Evolutionary conservation across 768 basidiomycete genomes (phyloP).

Genomic region (Naganishia onofrii): DNA sequence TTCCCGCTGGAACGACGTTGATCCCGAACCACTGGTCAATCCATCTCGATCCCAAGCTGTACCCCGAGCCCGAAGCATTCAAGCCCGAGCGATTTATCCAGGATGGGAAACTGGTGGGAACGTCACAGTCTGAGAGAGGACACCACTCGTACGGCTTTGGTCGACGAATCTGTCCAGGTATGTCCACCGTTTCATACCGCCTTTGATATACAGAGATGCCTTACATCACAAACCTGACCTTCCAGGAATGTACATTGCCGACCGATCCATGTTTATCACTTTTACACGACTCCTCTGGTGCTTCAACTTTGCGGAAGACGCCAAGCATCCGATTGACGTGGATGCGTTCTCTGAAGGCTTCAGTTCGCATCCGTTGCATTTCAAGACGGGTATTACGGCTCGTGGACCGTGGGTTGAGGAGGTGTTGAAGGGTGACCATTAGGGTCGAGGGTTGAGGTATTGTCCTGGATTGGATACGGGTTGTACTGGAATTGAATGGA

Average conservation of each 20-base stretch:
- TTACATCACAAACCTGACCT: no score
- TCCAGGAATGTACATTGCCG: conserved; percentile 27
- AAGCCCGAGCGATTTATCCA: conserved; percentile 36
- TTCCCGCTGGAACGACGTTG: conserved; percentile 36
- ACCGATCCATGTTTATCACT: conserved; percentile 36
- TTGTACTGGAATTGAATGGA: not conserved
- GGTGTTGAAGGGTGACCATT: conserved; percentile 24
- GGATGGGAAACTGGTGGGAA: conserved; percentile 29
- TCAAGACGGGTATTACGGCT: conserved; percentile 4
- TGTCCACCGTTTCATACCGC: not conserved
- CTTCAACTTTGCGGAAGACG: conserved; percentile 33
- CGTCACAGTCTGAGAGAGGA: conserved; percentile 27
- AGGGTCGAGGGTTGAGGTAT: not conserved
- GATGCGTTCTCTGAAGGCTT: conserved; percentile 32
- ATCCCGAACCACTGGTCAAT: conserved; percentile 38
- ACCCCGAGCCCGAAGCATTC: conserved; percentile 37
- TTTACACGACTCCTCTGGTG: conserved; percentile 37
- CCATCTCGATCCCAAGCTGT: conserved; percentile 34
- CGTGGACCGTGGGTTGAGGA: conserved; percentile 18
- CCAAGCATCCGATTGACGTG: conserved; percentile 31
- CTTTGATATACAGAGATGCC: no score
- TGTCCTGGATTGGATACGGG: no score
- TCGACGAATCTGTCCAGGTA: conserved; percentile 31
- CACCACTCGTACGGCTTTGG: conserved; percentile 33
- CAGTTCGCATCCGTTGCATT: conserved; percentile 32